phyloP scores from a whole-genome alignment of 2,329 filamentous ascomycete species.

The Nemania diffusa region DNA sequence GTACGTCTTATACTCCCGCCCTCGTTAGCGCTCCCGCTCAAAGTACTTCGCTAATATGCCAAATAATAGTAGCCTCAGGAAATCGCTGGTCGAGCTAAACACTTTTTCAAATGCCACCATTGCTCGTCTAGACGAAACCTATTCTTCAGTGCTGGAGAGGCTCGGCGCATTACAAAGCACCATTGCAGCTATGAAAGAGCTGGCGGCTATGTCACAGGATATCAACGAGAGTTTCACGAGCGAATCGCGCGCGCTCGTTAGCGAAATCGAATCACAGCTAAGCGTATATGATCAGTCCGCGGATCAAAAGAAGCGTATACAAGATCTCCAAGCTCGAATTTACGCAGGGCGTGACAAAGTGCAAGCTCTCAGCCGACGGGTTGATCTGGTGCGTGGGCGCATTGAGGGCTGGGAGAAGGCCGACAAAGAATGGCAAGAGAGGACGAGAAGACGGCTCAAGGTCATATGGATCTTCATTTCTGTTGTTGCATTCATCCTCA shows the following conservation, averaged over 20 bases:
- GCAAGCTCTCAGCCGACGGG: constrained; percentile 67
- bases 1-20: constrained; percentile 49
- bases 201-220: constrained; percentile 70
- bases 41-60: constrained; percentile 39
- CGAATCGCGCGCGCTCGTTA: constrained; percentile 68
- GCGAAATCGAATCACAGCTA: constrained; percentile 70
- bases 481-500: constrained; percentile 58
- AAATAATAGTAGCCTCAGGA: constrained; percentile 60
- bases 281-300: constrained; percentile 70
- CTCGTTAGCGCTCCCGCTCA: neutral
- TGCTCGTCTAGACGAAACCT: constrained; percentile 75
- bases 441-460: constrained; percentile 70
- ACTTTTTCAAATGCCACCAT: constrained; percentile 71
- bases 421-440: constrained; percentile 75
- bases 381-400: constrained; percentile 70
- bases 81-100: constrained; percentile 64
- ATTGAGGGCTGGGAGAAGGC: constrained; percentile 75
- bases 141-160: constrained; percentile 78
- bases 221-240: constrained; percentile 68
- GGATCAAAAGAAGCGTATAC: constrained; percentile 71
- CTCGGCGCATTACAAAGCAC: constrained; percentile 71
- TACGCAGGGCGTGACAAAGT: constrained; percentile 68
- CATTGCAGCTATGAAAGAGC: constrained; percentile 71
- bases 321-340: constrained; percentile 70
- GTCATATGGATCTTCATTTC: constrained; percentile 71